Conservation (phyloP, 371 early-diverging fungal species). For the Mucor velutinosus region DNA sequence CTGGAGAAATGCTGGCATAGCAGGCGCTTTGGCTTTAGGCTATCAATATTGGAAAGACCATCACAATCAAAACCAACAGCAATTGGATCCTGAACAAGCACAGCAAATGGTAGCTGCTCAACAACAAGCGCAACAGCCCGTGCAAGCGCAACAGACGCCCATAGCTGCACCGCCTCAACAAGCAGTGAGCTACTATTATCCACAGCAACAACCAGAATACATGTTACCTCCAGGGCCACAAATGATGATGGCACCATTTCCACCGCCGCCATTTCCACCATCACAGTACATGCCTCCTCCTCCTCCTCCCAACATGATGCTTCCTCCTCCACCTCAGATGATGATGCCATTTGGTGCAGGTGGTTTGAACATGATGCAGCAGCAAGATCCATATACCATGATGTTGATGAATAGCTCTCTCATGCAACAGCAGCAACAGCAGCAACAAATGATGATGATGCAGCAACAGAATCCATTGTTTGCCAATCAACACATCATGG, state of each 20-base stretch:
- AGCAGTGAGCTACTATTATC: not conserved
- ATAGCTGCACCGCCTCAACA: not conserved
- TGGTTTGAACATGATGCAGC: slow-evolving; percentile 1
- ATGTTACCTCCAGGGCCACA: not conserved
- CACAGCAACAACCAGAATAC: not conserved
- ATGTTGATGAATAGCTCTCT: not conserved
- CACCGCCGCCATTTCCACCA: not conserved
- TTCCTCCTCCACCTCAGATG: not conserved
- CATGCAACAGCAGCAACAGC: slow-evolving; percentile 7
- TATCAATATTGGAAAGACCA: slow-evolving; percentile 26
- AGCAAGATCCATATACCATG: slow-evolving; percentile 14
- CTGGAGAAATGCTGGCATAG: slow-evolving; percentile 27
- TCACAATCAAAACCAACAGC: slow-evolving; percentile 5
- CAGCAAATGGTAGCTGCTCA: slow-evolving; percentile 1
- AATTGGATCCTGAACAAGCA: slow-evolving; percentile 7
- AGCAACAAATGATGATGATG: not conserved
- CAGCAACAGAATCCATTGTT: slow-evolving; percentile 1
- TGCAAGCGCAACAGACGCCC: not conserved
- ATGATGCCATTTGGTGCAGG: not conserved
- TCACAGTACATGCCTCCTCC: not conserved
- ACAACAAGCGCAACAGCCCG: slow-evolving; percentile 1
- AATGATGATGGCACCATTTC: not conserved
- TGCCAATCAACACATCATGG: not conserved
- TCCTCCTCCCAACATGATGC: not conserved
- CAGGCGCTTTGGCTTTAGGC: slow-evolving; percentile 25